phyloP scores from a whole-genome alignment of 176 grass and related monocot species.

The Paspalum notatum region DNA sequence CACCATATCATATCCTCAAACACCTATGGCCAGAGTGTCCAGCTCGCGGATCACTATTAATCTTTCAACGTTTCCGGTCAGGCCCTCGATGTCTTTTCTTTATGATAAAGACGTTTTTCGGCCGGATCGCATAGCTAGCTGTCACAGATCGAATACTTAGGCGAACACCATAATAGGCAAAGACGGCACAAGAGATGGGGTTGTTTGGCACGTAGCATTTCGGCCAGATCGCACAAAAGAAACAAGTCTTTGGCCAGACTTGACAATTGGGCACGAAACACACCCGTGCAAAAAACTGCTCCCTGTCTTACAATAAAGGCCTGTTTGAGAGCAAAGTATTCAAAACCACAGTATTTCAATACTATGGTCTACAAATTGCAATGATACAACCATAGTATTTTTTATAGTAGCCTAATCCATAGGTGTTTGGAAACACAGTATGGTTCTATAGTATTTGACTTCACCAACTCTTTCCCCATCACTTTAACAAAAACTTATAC shows the following conservation, averaged over 20 bases:
- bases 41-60: background rate
- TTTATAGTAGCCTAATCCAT: too few species aligned
- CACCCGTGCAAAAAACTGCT: background rate
- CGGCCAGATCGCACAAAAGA: slow-evolving; percentile 5
- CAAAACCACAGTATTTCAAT: too few species aligned
- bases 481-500: too few species aligned
- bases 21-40: background rate
- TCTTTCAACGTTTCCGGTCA: background rate
- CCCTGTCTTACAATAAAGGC: background rate
- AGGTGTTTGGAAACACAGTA: too few species aligned
- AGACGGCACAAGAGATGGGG: background rate
- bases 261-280: background rate
- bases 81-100: background rate
- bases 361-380: too few species aligned
- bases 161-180: background rate
- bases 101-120: background rate
- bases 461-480: too few species aligned
- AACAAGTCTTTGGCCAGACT: background rate
- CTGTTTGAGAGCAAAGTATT: too few species aligned
- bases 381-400: too few species aligned
- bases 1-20: background rate
- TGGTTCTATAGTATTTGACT: too few species aligned
- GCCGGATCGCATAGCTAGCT: background rate
- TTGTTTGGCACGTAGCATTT: slow-evolving; percentile 9
- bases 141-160: background rate